Percentiles rank a stretch among this genome's conserved stretches.
Evolutionary conservation across 2,329 filamentous ascomycete species (phyloP).

Genomic region (Lecanicillium sp.): DNA sequence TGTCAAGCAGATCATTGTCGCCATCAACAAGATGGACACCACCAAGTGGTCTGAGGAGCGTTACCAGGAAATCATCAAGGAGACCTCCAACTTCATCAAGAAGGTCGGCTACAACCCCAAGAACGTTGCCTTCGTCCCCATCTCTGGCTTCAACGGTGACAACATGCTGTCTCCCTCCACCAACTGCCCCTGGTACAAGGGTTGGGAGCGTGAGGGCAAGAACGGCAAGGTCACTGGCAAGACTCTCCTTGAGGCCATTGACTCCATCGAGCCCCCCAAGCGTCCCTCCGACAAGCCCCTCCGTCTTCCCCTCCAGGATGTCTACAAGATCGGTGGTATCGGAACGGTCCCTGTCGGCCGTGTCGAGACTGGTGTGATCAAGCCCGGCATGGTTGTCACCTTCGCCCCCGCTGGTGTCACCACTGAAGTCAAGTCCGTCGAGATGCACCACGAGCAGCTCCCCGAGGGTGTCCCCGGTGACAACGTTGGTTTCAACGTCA

Average conservation of each 20-base stretch:
- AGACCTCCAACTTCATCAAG: constrained; percentile 99
- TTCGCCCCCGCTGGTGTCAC: constrained; percentile 98
- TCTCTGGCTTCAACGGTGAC: constrained; percentile 99
- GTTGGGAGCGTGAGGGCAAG: constrained; percentile 94
- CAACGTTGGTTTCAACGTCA: constrained; percentile 99
- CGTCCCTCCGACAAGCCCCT: constrained; percentile 99
- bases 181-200: constrained; percentile 99
- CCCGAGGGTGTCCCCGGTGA: constrained; percentile 91
- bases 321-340: constrained; percentile 99
- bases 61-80: constrained; percentile 99
- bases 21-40: constrained; percentile 99
- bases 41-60: constrained; percentile 95
- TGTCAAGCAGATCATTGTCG: constrained; percentile 99
- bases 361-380: constrained; percentile 99
- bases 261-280: constrained; percentile 84
- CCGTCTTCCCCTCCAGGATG: constrained; percentile 99
- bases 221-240: constrained; percentile 85
- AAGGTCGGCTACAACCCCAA: constrained; percentile 99
- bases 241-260: constrained; percentile 98
- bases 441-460: constrained; percentile 99
- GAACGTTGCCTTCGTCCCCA: constrained; percentile 95
- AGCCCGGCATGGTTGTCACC: constrained; percentile 89
- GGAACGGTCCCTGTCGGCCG: constrained; percentile 99
- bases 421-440: constrained; percentile 99
- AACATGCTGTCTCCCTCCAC: constrained; percentile 89